phyloP scores from a whole-genome alignment of 108 stramenopile species.

The Nannochloropsis gaditana region DNA sequence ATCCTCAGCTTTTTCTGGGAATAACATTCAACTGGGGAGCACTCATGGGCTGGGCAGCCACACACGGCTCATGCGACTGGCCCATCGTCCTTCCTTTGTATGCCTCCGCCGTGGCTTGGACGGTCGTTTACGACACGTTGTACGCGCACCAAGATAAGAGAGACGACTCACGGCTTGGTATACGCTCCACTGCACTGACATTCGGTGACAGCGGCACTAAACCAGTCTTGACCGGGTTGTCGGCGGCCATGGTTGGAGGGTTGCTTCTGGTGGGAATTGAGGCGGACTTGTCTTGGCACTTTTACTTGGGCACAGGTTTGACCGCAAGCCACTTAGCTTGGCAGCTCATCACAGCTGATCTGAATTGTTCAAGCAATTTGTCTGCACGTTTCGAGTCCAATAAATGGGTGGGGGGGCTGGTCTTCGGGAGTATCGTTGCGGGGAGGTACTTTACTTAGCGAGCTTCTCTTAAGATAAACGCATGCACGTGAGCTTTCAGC shows the following conservation, averaged over 20 bases:
- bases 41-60: slow-evolving; percentile 64
- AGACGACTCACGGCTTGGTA: slow-evolving; percentile 78
- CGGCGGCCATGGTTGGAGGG: slow-evolving; percentile 36
- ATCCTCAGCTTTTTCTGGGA: slow-evolving; percentile 88
- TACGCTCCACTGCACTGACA: slow-evolving; percentile 77
- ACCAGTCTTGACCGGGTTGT: slow-evolving; percentile 55
- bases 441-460: slow-evolving; percentile 30
- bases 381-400: slow-evolving; percentile 50
- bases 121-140: slow-evolving; percentile 93
- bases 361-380: slow-evolving; percentile 42
- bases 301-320: slow-evolving; percentile 37
- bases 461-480: neutral
- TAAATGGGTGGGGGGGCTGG: slow-evolving; percentile 36
- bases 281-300: slow-evolving; percentile 43
- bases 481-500: too few species aligned
- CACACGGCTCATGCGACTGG: slow-evolving; percentile 13
- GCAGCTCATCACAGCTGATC: slow-evolving; percentile 56
- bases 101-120: slow-evolving; percentile 79
- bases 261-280: slow-evolving; percentile 25
- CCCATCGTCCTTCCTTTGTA: slow-evolving; percentile 78
- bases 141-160: slow-evolving; percentile 97
- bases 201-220: slow-evolving; percentile 74
- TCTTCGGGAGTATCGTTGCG: slow-evolving; percentile 50
- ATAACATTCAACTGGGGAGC: slow-evolving; percentile 98
- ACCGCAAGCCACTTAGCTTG: slow-evolving; percentile 48